phyloP scores from a whole-genome alignment of 108 stramenopile species.

The Seminavis robusta region DNA sequence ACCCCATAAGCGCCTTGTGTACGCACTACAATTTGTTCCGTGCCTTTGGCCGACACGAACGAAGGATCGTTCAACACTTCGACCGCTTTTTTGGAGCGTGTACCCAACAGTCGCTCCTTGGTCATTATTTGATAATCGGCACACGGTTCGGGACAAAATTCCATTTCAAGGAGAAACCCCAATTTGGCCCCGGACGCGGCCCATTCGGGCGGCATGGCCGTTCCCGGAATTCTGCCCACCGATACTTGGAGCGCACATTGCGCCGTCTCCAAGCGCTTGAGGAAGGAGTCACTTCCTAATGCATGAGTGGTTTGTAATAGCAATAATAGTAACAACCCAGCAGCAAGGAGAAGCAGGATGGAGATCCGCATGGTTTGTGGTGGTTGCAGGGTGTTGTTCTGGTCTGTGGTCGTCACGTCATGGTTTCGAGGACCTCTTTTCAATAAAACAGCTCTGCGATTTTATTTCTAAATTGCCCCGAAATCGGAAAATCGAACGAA shows the following conservation, averaged over 20 bases:
- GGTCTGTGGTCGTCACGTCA: too few species aligned
- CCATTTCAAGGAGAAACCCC: conserved; percentile 30
- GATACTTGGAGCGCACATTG: conserved; percentile 9
- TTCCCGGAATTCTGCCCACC: conserved; percentile 32
- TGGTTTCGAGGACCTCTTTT: too few species aligned
- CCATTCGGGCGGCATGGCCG: conserved; percentile 38
- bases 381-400: too few species aligned
- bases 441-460: too few species aligned
- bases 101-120: conserved; percentile 19
- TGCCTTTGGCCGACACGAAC: conserved; percentile 19
- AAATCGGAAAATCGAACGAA: too few species aligned
- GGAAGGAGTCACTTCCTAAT: not conserved
- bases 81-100: not conserved
- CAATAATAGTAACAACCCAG: too few species aligned
- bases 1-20: conserved; percentile 27
- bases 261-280: conserved; percentile 6
- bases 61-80: conserved; percentile 27
- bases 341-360: too few species aligned
- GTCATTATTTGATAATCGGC: conserved; percentile 29
- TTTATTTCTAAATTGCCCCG: too few species aligned
- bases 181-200: conserved; percentile 33
- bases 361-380: too few species aligned
- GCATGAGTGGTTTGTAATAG: too few species aligned
- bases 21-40: conserved; percentile 19
- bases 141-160: conserved; percentile 25